Evolutionary conservation across 202 grass and related monocot genomes (phyloP).

Genomic region (Bolboschoenoplectus hybrid): DNA sequence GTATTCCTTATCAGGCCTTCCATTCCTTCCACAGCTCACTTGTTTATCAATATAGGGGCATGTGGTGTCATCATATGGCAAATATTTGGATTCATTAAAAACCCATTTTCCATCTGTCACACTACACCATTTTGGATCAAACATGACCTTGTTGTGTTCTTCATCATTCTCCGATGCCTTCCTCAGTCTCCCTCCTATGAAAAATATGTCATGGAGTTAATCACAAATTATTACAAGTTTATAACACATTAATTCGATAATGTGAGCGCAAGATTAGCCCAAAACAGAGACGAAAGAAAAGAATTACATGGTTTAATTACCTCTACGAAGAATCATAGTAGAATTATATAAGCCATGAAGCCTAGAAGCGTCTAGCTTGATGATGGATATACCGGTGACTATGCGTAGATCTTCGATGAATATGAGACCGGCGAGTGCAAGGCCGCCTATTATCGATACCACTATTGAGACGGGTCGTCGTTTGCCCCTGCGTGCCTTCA

Average conservation of each 20-base stretch:
- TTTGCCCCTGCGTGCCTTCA: conserved; percentile 54
- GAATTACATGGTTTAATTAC: neutral
- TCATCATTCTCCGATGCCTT: conserved; percentile 33
- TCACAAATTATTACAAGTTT: neutral
- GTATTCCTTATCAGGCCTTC: conserved; percentile 69
- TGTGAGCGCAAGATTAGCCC: neutral
- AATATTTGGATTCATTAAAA: conserved; percentile 52
- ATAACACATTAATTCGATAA: neutral
- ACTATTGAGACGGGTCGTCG: conserved; percentile 61
- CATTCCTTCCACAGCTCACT: conserved; percentile 58
- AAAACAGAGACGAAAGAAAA: neutral
- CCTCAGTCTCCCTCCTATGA: neutral
- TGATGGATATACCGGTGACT: conserved; percentile 51
- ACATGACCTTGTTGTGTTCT: conserved; percentile 41
- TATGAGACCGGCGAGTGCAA: conserved; percentile 59
- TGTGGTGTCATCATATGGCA: conserved; percentile 58
- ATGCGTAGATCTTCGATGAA: conserved; percentile 73
- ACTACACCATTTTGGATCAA: conserved; percentile 55
- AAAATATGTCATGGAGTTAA: neutral
- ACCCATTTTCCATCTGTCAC: conserved; percentile 65
- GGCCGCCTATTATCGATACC: conserved; percentile 57
- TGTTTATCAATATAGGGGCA: conserved; percentile 82
- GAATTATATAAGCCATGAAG: conserved; percentile 41
- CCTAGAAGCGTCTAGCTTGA: conserved; percentile 47
- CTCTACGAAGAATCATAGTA: conserved; percentile 28